Evolutionary conservation across 148 eudicot genomes (phyloP).

Genomic region (Pharnaceum exiguum): DNA sequence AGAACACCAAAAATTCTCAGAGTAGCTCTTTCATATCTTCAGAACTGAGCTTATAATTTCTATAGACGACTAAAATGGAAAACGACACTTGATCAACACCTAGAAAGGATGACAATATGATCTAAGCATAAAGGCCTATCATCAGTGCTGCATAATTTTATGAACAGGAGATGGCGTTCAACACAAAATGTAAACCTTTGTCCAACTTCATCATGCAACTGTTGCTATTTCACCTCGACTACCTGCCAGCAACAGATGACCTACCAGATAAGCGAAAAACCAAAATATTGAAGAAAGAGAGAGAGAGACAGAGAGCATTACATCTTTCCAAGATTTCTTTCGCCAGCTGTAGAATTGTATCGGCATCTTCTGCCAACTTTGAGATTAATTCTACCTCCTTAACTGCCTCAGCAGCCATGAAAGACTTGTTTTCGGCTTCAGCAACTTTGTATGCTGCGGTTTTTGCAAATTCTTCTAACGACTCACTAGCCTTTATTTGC

Average conservation of each 20-base stretch:
- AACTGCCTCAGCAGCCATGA: conserved; percentile 60
- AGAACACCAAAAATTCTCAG: too few relatives aligned
- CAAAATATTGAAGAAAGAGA: not conserved
- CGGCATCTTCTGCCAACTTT: conserved; percentile 66
- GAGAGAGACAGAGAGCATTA: conserved; percentile 14
- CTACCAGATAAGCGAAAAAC: not conserved
- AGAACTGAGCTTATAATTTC: too few relatives aligned
- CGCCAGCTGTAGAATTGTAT: conserved; percentile 48
- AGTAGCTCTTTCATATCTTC: too few relatives aligned
- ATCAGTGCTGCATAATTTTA: too few relatives aligned
- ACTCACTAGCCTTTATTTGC: conserved; percentile 30
- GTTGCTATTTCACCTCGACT: conserved; percentile 36
- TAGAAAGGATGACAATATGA: too few relatives aligned
- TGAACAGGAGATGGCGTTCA: too few relatives aligned
- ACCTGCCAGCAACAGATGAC: conserved; percentile 29
- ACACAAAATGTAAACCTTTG: not conserved
- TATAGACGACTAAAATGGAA: too few relatives aligned
- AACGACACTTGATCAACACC: too few relatives aligned
- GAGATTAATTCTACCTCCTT: conserved; percentile 70
- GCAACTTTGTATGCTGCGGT: conserved; percentile 64
- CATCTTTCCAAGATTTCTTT: conserved; percentile 57
- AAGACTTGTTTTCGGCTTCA: conserved; percentile 69
- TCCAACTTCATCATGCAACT: conserved; percentile 23
- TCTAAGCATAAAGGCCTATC: too few relatives aligned
- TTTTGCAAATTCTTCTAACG: conserved; percentile 57